Base-by-base conservation (phyloP, 2,329 filamentous ascomycete genomes). In the Fusarium duplospermum region DNA sequence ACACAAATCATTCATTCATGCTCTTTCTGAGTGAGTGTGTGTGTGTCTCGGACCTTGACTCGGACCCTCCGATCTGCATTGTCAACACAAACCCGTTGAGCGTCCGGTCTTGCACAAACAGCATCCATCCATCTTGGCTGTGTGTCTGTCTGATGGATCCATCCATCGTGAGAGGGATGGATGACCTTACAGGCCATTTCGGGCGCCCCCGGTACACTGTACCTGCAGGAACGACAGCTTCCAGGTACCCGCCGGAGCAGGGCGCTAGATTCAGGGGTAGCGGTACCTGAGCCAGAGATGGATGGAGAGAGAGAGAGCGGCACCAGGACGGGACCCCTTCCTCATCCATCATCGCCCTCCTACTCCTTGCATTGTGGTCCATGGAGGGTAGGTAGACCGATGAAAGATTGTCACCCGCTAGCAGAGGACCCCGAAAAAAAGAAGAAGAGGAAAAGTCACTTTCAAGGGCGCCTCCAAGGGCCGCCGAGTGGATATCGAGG, bases 211-310 rank as follows among this genome's bases (percentile, higher is more conserved):
- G 68, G 69, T 75, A 61, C 20, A 40, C 58, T 47, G 58, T 74
- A 79, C 79, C 77, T 80, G 79, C 79, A 80, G 79, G 79, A 80
- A 80, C 79, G 76, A 74, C 72, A 71, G 47, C 68, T 69, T 64
- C 67, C 47, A 73, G 67, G 74, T 74, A 75, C 71, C 70, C 62
- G 61, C 68, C 67, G 70, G 60, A 62, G 50, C 38, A 47, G 59
- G 64, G 64, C 76, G 68, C 76, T 75, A 74, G 72, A 74, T 72
- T 70, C 69, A 75, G 72, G 72, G 72, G 72, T 70, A 64, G 38
- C 42, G 24, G 47, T 69, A 68, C 68, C 67, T 68, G 69, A 67
- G 60, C 70, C 47, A 70, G 72, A 33, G 31, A 33, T 33, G 31
- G 31, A 33, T 33, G 31, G 31, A 14, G 31, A 63, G 45, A 61